phyloP scores from a whole-genome alignment of 306 rosid genomes.

The Prunus mongolica region DNA sequence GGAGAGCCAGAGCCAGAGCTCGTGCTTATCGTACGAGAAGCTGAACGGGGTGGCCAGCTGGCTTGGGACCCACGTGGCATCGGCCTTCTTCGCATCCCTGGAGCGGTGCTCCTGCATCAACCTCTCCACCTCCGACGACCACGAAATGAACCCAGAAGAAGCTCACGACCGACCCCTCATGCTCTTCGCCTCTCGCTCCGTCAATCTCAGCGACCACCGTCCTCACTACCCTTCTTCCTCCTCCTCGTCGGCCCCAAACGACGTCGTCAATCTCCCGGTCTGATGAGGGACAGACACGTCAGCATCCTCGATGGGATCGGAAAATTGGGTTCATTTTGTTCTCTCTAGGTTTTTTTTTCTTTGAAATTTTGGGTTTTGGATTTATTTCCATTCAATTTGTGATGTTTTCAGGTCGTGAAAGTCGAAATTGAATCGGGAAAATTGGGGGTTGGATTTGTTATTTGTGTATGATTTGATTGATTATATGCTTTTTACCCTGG shows the following conservation, averaged over 20 bases:
- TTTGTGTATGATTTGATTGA: neutral
- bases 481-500: too few relatives aligned
- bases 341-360: neutral
- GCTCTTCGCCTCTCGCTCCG: conserved; percentile 35
- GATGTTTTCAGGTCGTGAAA: neutral
- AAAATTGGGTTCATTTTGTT: neutral
- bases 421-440: neutral
- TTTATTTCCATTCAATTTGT: neutral
- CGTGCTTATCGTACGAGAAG: conserved; percentile 42
- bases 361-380: neutral
- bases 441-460: neutral
- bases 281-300: conserved; percentile 14
- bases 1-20: conserved; percentile 13
- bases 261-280: conserved; percentile 46
- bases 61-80: conserved; percentile 43
- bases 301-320: neutral
- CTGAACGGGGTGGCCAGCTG: conserved; percentile 31
- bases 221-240: conserved; percentile 1
- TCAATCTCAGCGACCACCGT: conserved; percentile 30
- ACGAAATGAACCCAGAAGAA: conserved; percentile 29
- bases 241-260: conserved; percentile 13
- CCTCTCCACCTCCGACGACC: conserved; percentile 48
- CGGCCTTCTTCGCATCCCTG: conserved; percentile 45
- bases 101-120: conserved; percentile 51
- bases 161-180: conserved; percentile 53